These are phyloP conservation scores for Penicillium alfredii DNA, from an alignment of 495 filamentous ascomycete species.

Conservation along the genomic window DNA sequence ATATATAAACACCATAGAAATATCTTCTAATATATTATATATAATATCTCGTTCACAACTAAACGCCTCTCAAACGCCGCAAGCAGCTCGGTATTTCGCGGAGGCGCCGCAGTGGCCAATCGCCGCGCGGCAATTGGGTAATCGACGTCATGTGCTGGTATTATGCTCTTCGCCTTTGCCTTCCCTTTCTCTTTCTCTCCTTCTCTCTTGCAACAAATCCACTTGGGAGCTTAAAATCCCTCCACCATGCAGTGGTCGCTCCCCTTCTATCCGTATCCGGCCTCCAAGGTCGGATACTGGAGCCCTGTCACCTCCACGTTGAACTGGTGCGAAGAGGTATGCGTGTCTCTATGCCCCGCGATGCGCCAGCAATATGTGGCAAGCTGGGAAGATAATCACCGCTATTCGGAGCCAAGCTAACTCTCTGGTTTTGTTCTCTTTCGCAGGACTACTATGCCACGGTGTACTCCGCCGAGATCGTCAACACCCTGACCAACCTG, in stretches of 20 bases:
- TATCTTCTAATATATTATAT: too few species aligned
- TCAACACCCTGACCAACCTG: constrained; percentile 74
- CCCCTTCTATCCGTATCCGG: constrained; percentile 65
- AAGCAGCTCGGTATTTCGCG: background rate
- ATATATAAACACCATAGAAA: too few species aligned
- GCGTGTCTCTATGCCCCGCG: constrained; percentile 3
- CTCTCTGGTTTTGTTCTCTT: too few species aligned
- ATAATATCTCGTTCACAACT: too few species aligned
- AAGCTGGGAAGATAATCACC: constrained; percentile 1
- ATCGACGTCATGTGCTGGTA: background rate
- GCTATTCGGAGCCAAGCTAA: too few species aligned
- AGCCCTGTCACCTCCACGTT: constrained; percentile 79
- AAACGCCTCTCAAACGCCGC: constrained; percentile 1
- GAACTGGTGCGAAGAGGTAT: constrained; percentile 91
- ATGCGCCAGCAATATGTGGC: background rate
- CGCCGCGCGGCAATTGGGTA: background rate
- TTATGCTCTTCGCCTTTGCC: constrained; percentile 3
- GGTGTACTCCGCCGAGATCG: constrained; percentile 56
- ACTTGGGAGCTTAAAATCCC: constrained; percentile 4
- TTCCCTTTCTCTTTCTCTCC: background rate
- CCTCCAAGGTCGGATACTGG: constrained; percentile 66
- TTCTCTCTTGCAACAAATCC: too few species aligned
- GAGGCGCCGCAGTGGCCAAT: background rate
- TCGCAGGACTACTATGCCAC: constrained; percentile 61
- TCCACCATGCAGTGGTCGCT: constrained; percentile 36